phyloP scores from a whole-genome alignment of 768 basidiomycete genomes.

The Dioszegia aurantiaca region DNA sequence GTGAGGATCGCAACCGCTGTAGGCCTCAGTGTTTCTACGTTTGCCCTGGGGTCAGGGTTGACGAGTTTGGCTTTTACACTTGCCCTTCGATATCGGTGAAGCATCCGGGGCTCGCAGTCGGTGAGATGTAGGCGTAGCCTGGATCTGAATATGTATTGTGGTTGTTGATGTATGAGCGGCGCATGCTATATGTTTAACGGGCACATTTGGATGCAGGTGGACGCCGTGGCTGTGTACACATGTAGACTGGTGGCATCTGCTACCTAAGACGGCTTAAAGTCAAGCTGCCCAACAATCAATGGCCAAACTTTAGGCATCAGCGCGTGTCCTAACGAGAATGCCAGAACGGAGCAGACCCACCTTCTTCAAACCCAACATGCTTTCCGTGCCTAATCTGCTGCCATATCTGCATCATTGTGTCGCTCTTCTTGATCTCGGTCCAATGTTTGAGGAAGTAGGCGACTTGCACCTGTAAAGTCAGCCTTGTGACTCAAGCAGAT shows the following conservation, averaged over 20 bases:
- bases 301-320: conserved; percentile 38
- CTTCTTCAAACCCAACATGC: conserved; percentile 81
- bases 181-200: too few relatives aligned
- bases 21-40: too few relatives aligned
- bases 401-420: conserved; percentile 78
- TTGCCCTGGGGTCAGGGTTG: too few relatives aligned
- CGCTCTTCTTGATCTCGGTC: conserved; percentile 77
- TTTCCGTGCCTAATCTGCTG: conserved; percentile 76
- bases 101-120: too few relatives aligned
- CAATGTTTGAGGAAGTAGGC: conserved; percentile 77
- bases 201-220: too few relatives aligned
- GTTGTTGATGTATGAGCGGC: too few relatives aligned
- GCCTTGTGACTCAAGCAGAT: background rate
- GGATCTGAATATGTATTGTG: too few relatives aligned
- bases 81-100: too few relatives aligned
- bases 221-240: background rate
- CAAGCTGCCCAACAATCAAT: conserved; percentile 41
- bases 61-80: too few relatives aligned
- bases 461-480: conserved; percentile 60
- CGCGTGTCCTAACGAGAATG: background rate
- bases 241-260: background rate
- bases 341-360: conserved; percentile 22
- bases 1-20: too few relatives aligned
- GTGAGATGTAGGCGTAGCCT: too few relatives aligned
- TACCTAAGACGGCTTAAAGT: conserved; percentile 36